Evolutionary conservation across 371 early-diverging fungal species (phyloP).

Genomic region (Parasitella parasitica): DNA sequence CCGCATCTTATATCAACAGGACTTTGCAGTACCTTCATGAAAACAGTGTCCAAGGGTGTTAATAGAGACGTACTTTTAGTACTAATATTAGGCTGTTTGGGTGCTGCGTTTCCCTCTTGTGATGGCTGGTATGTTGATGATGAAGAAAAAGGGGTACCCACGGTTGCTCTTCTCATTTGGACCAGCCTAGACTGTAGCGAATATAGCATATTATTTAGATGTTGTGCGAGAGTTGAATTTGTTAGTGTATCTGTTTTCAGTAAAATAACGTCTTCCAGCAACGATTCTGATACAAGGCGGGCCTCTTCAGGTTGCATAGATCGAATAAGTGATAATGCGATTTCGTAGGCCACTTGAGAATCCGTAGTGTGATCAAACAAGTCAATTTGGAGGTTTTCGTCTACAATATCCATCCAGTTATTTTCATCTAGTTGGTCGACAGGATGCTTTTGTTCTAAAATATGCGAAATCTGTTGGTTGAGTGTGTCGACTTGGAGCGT

Average conservation of each 20-base stretch:
- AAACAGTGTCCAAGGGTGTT: constrained; percentile 7
- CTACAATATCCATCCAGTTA: constrained; percentile 16
- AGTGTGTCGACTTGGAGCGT: constrained; percentile 29
- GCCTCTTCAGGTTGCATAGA: constrained; percentile 36
- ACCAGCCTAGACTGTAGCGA: constrained; percentile 14
- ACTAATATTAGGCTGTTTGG: no score
- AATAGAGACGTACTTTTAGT: background rate
- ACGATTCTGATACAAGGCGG: constrained; percentile 24
- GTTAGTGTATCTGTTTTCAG: constrained; percentile 16
- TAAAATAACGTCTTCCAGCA: constrained; percentile 34
- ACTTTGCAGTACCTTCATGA: constrained; percentile 5
- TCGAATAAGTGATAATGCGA: constrained; percentile 29
- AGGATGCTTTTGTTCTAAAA: background rate
- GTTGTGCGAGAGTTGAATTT: background rate
- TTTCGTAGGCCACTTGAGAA: constrained; percentile 29
- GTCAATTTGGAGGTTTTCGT: constrained; percentile 12
- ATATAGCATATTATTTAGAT: constrained; percentile 4
- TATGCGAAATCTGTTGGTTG: constrained; percentile 13
- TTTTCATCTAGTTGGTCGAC: constrained; percentile 3
- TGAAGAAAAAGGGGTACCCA: background rate
- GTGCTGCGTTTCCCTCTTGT: no score
- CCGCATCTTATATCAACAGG: constrained; percentile 9
- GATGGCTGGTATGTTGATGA: background rate
- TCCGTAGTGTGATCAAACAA: constrained; percentile 12
- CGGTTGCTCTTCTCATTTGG: constrained; percentile 12